phyloP scores from a whole-genome alignment of 1,284 basidiomycete genomes.

The Fomitiporia mediterranea region DNA sequence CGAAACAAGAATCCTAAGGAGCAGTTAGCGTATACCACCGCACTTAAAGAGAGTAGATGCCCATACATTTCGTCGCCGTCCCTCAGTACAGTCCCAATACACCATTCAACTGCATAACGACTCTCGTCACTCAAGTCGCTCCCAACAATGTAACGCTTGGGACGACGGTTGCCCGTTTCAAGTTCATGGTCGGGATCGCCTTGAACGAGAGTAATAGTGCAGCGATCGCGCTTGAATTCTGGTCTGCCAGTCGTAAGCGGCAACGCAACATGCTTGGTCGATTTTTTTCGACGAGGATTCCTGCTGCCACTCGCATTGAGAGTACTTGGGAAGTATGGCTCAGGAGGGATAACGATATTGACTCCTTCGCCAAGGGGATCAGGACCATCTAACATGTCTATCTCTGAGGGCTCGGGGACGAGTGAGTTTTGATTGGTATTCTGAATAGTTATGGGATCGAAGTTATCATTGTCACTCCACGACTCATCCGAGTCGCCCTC shows the following conservation, averaged over 20 bases:
- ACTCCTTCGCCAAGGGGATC: slow-evolving; percentile 84
- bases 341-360: slow-evolving; percentile 80
- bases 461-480: slow-evolving; percentile 54
- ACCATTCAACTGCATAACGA: slow-evolving; percentile 91
- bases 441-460: slow-evolving; percentile 73
- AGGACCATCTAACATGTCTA: slow-evolving; percentile 47
- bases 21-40: slow-evolving; percentile 7
- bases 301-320: slow-evolving; percentile 45
- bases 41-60: slow-evolving; percentile 14
- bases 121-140: slow-evolving; percentile 93
- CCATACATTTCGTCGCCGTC: slow-evolving; percentile 86
- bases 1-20: slow-evolving; percentile 67
- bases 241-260: slow-evolving; percentile 70
- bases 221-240: slow-evolving; percentile 85
- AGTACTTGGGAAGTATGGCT: slow-evolving; percentile 74
- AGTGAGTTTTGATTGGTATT: slow-evolving; percentile 76
- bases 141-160: slow-evolving; percentile 80
- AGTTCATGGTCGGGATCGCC: slow-evolving; percentile 65
- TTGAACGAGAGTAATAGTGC: slow-evolving; percentile 86
- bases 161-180: slow-evolving; percentile 48
- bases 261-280: slow-evolving; percentile 56
- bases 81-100: slow-evolving; percentile 90
- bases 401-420: slow-evolving; percentile 39
- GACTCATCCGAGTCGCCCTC: slow-evolving; percentile 35
- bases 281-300: slow-evolving; percentile 55